Evolutionary conservation across 768 basidiomycete genomes (phyloP).

Genomic region (Termitomyces sp.): DNA sequence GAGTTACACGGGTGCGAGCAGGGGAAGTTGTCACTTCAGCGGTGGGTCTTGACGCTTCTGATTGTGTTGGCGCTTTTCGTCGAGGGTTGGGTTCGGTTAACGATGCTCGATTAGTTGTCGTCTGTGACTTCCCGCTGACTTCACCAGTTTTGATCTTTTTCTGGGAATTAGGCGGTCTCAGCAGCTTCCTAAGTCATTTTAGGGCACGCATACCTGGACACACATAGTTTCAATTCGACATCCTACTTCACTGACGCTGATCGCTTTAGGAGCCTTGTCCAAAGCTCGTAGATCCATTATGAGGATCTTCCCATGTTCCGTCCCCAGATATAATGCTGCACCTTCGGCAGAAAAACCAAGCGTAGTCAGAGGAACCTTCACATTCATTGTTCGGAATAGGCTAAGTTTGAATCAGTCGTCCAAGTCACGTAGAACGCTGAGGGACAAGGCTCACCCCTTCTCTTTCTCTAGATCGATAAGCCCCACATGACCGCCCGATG

Average conservation of each 20-base stretch:
- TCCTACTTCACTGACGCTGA: conserved; percentile 43
- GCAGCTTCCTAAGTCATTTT: background rate
- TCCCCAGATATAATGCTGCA: conserved; percentile 59
- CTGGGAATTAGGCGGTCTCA: conserved; percentile 3
- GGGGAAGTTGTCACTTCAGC: background rate
- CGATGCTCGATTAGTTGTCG: conserved; percentile 7
- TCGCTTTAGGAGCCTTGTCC: conserved; percentile 56
- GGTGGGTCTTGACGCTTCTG: background rate
- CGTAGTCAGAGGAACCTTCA: conserved; percentile 52
- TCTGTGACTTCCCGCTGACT: conserved; percentile 11
- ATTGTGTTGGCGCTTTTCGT: conserved; percentile 15
- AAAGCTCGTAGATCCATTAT: conserved; percentile 58
- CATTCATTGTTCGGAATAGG: conserved; percentile 49
- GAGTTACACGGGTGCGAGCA: conserved; percentile 13
- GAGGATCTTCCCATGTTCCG: conserved; percentile 57
- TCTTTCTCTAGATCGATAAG: conserved; percentile 75
- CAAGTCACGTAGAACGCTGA: background rate
- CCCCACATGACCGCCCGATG: conserved; percentile 44
- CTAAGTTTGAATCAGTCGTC: conserved; percentile 25
- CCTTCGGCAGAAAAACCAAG: conserved; percentile 67
- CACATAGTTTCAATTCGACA: conserved; percentile 45
- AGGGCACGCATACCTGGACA: conserved; percentile 43
- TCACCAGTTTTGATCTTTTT: conserved; percentile 15
- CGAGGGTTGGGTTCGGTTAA: background rate
- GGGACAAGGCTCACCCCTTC: conserved; percentile 43